A percentile compares a stretch with the other conserved stretches of the same genome.
These are phyloP conservation scores for Agrostemma githago DNA, from an alignment of 148 eudicot genomes.

Conservation along the genomic window DNA sequence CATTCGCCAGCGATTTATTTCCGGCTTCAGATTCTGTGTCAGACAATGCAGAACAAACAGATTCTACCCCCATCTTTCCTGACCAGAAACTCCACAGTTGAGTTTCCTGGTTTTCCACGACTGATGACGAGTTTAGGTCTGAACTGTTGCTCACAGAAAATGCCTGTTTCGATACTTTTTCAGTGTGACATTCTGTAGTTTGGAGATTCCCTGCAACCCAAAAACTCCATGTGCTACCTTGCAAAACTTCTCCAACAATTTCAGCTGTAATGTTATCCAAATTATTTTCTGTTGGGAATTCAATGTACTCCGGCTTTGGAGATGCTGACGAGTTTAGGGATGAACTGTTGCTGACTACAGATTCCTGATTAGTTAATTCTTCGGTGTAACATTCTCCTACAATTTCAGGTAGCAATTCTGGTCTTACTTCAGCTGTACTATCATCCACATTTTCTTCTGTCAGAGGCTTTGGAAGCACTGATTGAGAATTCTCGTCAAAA, in stretches of 20 bases:
- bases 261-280: background rate
- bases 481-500: background rate
- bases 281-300: background rate
- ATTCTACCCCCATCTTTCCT: constrained; percentile 33
- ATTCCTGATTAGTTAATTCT: too few relatives aligned
- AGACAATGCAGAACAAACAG: constrained; percentile 30
- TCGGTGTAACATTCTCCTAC: too few relatives aligned
- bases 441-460: constrained; percentile 3
- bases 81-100: constrained; percentile 35
- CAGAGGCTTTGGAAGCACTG: background rate
- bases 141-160: background rate
- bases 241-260: constrained; percentile 10
- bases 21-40: constrained; percentile 29
- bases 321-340: background rate
- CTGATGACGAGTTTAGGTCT: constrained; percentile 8
- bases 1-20: constrained; percentile 15
- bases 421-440: background rate
- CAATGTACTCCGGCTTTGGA: background rate
- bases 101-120: constrained; percentile 11
- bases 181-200: constrained; percentile 9
- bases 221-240: constrained; percentile 28
- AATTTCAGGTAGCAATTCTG: background rate
- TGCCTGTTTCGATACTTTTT: constrained; percentile 19
- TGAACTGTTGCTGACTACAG: too few relatives aligned
- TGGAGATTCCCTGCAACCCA: constrained; percentile 24